These are phyloP conservation scores for Rubia peregrina DNA, from an alignment of 305 asterid species.

Conservation along the genomic window DNA sequence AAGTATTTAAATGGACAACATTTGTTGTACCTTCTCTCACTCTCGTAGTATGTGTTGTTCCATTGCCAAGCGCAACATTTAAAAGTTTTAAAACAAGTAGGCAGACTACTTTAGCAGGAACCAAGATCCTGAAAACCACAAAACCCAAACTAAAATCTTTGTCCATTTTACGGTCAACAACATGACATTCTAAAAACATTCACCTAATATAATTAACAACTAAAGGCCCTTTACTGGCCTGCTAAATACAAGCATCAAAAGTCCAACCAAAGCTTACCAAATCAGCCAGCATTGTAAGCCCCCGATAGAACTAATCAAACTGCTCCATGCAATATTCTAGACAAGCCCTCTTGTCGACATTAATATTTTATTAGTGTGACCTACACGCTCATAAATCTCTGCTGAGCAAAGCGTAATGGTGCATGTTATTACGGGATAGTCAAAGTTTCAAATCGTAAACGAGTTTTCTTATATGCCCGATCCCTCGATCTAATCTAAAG, in stretches of 20 bases:
- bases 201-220: constrained; percentile 12
- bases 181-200: constrained; percentile 7
- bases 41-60: too few relatives aligned
- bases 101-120: constrained; percentile 2
- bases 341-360: constrained; percentile 1
- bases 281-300: constrained; percentile 26
- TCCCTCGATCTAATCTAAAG: not conserved
- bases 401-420: not conserved
- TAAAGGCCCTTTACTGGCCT: constrained; percentile 14
- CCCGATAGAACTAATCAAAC: constrained; percentile 14
- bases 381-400: constrained; percentile 7
- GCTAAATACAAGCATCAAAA: constrained; percentile 16
- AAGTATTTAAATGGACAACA: too few relatives aligned
- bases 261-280: constrained; percentile 41
- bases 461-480: not conserved
- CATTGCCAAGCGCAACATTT: too few relatives aligned
- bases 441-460: not conserved
- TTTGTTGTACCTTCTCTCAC: too few relatives aligned
- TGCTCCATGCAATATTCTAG: constrained; percentile 5
- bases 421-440: not conserved
- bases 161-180: not conserved
- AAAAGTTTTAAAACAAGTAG: not conserved
- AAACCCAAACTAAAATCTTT: not conserved
- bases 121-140: not conserved
- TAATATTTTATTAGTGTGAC: not conserved